Conservation (phyloP, 306 rosid species). For the Crataegus laevigata region DNA sequence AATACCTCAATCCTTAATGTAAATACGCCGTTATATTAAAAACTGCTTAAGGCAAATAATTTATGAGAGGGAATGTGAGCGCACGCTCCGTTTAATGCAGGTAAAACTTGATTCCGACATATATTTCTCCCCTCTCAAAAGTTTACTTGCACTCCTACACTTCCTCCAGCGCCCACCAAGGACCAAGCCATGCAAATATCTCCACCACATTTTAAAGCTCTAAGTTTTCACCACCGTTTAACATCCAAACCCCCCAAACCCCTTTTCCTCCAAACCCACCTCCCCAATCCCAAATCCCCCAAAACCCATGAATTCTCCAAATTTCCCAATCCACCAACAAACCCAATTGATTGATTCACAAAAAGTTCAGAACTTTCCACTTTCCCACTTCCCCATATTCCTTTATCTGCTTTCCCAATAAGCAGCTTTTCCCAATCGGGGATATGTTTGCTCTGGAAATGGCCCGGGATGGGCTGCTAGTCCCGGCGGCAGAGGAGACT, state of each 20-base stretch:
- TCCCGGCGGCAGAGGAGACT: slow-evolving; percentile 26
- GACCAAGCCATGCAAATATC: slow-evolving; percentile 4
- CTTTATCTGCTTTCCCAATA: not conserved
- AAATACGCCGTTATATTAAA: no score
- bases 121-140: not conserved
- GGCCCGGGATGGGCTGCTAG: slow-evolving; percentile 18
- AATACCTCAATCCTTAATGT: not conserved
- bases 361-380: not conserved
- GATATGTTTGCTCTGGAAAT: not conserved
- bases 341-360: not conserved
- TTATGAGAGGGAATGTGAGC: not conserved
- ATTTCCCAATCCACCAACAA: not conserved
- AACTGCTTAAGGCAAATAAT: not conserved
- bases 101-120: not conserved
- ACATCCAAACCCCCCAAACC: not conserved
- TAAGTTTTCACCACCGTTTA: not conserved
- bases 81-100: not conserved
- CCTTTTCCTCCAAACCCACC: not conserved
- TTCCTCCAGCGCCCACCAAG: not conserved
- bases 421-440: not conserved
- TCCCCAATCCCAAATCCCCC: not conserved
- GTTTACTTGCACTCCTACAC: not conserved
- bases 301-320: not conserved
- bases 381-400: not conserved
- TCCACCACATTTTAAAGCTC: not conserved